Evolutionary conservation across 805 yeast species (phyloP), one percentile per base, ranked within the genome.

Genomic region (Schizosaccharomyces osmophilus): DNA sequence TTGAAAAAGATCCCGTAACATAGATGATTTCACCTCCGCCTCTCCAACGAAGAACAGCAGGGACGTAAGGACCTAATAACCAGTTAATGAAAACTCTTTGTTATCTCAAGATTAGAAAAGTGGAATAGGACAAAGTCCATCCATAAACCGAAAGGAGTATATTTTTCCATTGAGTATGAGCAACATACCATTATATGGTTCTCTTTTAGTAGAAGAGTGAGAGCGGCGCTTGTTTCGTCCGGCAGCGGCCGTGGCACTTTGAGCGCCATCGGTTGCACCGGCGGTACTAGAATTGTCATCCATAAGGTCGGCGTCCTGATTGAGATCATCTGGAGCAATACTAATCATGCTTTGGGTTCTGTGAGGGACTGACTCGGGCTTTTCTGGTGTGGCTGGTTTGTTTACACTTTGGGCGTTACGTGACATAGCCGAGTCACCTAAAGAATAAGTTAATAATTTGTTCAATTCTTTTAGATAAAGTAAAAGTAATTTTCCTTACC

Each of bases 21-120:
- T 88, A 93, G 1, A 93, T 97, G 67, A 85, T 85, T 60, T 80
- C 80, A 64, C 98, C 98, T n/a, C 97, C 97, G 71, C 90, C 95
- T 19, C 82, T 82, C 98, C 98, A 90, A 65, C 81, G 81, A 63
- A 88, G 84, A 62, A 84, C 88, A 0, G 87, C 77, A 2, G 82
- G 81, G 29, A 67, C 64, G 9, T 63, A 51, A 39, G 64, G 67
- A 42, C 64, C 63, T 61, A 43, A 8, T 8, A 13, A 22, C 5
- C 51, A 19, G 26, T 45, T 45, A 45, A 11, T 17, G 9, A 45
- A n/a, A 5, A 4, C 4, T 17, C 13, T n/a, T n/a, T 4, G 11
- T 11, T 3, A 36, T 45, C 3, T 45, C n/a, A 22, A 22, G 32
- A 4, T 3, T 31, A 31, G 32, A 31, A 3, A 31, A 31, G 32